Base-by-base conservation (phyloP, 768 basidiomycete species). In the Daedaleopsis nitida region DNA sequence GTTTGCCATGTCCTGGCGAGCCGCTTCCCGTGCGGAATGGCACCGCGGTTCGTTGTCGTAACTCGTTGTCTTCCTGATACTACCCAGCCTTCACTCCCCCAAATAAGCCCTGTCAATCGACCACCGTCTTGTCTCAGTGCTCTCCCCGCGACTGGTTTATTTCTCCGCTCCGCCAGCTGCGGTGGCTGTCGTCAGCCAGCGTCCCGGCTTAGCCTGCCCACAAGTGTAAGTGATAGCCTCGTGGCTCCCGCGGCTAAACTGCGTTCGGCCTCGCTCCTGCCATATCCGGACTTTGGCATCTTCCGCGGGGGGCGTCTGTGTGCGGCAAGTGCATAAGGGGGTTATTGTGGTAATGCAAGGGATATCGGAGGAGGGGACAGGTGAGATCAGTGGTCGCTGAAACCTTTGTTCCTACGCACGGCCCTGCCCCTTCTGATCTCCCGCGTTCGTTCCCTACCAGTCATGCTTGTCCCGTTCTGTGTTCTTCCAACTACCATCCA, bases 171-270 rank as follows among this genome's bases (percentile, higher is more conserved):
- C n/a, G n/a, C n/a, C n/a, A 32, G 27, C 27, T 32, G 27, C 27
- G 27, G 27, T 32, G 27, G 27, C 27, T 32, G 27, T 42, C 27
- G 52, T 63, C 54, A 58, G 61, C 51, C 57, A 47, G 50, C 14
- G n/a, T 21, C 5, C 7, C 52, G 16, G 38, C 39, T n/a, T 49
- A 21, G 14, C 42, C 27, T 39, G 23, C 7, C 42, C 44, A 52
- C 52, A 23, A 38, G 39, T 10, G 52, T 57, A 52, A 7, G 39
- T 48, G 61, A 54, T 57, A 62, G 61, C 61, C 61, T 62, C 61
- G 57, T 62, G 61, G 35, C 35, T 55, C 17, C 47, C 43, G 27
- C 57, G 57, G 57, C 27, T 63, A 63, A 63, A 54, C 53, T 42
- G 44, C 47, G 10, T 49, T 47, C 21, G 24, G n/a, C 45, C 43